Evolutionary conservation across 495 filamentous ascomycete species (phyloP).

Genomic region (Chaetomium tenue): DNA sequence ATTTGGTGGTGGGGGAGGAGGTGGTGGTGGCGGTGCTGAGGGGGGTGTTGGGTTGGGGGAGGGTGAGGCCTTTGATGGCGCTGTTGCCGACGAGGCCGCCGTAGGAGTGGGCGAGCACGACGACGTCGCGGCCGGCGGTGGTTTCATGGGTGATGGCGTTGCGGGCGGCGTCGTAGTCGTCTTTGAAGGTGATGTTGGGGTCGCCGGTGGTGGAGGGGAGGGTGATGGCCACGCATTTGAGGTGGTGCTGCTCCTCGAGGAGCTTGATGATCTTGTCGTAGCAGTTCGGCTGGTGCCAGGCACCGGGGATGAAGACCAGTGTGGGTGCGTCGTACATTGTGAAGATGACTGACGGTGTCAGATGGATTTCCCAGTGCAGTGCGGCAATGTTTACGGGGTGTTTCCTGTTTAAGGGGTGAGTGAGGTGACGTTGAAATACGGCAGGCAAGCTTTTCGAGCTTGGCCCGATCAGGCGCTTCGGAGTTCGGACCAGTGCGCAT

Average conservation of each 20-base stretch:
- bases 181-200: constrained; percentile 27
- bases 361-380: too few relatives aligned
- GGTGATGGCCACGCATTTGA: constrained; percentile 38
- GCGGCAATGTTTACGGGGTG: too few relatives aligned
- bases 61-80: constrained; percentile 43
- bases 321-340: constrained; percentile 17
- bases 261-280: constrained; percentile 38
- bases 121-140: constrained; percentile 44
- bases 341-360: too few relatives aligned
- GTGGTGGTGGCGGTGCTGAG: too few relatives aligned
- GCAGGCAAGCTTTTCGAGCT: too few relatives aligned
- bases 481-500: too few relatives aligned
- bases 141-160: constrained; percentile 36
- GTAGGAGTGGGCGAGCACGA: constrained; percentile 53
- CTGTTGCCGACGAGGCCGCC: constrained; percentile 51
- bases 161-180: constrained; percentile 39
- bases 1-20: too few relatives aligned
- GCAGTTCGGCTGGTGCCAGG: constrained; percentile 45
- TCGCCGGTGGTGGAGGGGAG: constrained; percentile 40
- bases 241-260: constrained; percentile 36
- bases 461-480: too few relatives aligned
- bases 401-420: too few relatives aligned
- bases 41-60: neutral
- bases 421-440: too few relatives aligned
- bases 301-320: constrained; percentile 49